A percentile compares a stretch with the other conserved stretches of the same genome.
phyloP scores from a whole-genome alignment of 1,284 basidiomycete species.

The Leccinum subspadiceum region DNA sequence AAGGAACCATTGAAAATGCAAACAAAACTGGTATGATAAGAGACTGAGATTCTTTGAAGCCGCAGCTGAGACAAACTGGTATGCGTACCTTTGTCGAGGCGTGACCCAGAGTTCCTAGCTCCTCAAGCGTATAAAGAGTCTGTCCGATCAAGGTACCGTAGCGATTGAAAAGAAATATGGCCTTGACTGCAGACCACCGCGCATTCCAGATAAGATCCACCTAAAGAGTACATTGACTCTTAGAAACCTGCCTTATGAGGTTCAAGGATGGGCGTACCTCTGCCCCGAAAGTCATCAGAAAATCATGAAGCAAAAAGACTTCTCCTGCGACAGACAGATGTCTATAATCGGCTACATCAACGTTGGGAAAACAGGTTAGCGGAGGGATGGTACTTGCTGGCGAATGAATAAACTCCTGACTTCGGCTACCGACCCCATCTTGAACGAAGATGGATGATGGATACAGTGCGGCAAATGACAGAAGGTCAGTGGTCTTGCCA shows the following conservation, averaged over 20 bases:
- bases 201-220: constrained; percentile 14
- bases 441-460: neutral
- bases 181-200: constrained; percentile 13
- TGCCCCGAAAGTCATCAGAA: neutral
- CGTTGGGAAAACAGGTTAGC: neutral
- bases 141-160: constrained; percentile 15
- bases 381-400: neutral
- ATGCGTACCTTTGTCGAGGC: neutral
- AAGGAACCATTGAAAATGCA: neutral
- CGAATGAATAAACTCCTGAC: neutral
- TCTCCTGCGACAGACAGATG: neutral
- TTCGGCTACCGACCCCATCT: neutral
- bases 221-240: neutral
- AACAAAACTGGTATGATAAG: neutral
- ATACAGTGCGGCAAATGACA: neutral
- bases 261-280: neutral
- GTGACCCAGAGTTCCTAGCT: neutral
- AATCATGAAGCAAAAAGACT: neutral
- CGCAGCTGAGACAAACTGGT: neutral
- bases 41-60: neutral
- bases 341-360: neutral
- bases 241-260: neutral
- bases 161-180: constrained; percentile 17
- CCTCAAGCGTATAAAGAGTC: neutral
- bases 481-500: neutral